phyloP scores from a whole-genome alignment of 2,329 filamentous ascomycete species.

The Fusarium marasasianum region DNA sequence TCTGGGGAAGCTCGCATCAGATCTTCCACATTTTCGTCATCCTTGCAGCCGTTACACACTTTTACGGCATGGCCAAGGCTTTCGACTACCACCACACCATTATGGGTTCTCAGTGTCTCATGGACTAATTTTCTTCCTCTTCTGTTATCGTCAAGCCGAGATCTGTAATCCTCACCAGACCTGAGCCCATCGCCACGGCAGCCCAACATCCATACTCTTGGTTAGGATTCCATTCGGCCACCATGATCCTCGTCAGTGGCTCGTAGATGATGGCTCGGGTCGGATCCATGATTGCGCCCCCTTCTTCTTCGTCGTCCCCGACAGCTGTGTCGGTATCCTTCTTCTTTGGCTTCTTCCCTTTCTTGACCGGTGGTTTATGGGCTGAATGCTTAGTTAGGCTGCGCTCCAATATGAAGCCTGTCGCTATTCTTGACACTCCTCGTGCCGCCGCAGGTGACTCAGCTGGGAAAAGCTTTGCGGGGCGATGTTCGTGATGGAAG shows the following conservation, averaged over 20 bases:
- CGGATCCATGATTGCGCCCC: slow-evolving; percentile 47
- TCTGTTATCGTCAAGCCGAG: slow-evolving; percentile 60
- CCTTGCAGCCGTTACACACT: slow-evolving; percentile 81
- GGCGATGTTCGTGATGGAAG: slow-evolving; percentile 64
- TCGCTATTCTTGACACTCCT: slow-evolving; percentile 61
- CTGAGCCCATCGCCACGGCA: slow-evolving; percentile 72
- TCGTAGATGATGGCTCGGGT: slow-evolving; percentile 66
- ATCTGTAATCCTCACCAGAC: slow-evolving; percentile 73
- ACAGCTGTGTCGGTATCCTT: slow-evolving; percentile 47
- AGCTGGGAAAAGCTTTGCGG: slow-evolving; percentile 44
- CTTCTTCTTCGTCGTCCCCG: slow-evolving; percentile 48
- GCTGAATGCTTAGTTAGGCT: slow-evolving; percentile 59
- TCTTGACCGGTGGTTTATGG: slow-evolving; percentile 50
- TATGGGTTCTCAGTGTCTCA: slow-evolving; percentile 61
- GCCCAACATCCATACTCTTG: slow-evolving; percentile 72
- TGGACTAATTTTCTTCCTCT: slow-evolving; percentile 24
- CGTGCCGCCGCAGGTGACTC: slow-evolving; percentile 47
- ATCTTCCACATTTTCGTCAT: slow-evolving; percentile 94
- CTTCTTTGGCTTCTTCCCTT: slow-evolving; percentile 50
- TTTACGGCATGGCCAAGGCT: slow-evolving; percentile 82
- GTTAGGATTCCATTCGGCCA: slow-evolving; percentile 75
- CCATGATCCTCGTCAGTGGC: slow-evolving; percentile 68
- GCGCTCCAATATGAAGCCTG: slow-evolving; percentile 61
- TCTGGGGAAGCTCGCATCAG: slow-evolving; percentile 94
- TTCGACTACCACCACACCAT: slow-evolving; percentile 84